These are phyloP conservation scores for Rosa hybrid DNA, from an alignment of 331 rosid species.

Conservation along the genomic window DNA sequence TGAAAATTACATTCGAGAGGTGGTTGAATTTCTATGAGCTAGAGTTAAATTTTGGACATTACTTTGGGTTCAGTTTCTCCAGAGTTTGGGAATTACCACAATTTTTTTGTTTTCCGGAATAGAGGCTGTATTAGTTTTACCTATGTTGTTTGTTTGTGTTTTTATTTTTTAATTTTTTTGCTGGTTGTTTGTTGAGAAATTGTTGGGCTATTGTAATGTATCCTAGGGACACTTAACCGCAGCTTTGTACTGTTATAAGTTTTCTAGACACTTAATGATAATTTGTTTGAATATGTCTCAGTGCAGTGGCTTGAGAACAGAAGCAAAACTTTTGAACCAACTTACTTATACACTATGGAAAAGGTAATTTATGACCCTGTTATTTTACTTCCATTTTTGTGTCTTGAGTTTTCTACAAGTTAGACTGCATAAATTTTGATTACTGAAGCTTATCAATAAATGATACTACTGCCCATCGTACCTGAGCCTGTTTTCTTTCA, in stretches of 20 bases:
- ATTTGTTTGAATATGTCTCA: constrained; percentile 42
- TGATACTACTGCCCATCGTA: constrained; percentile 7
- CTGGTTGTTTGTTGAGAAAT: too few species aligned
- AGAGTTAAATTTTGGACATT: too few species aligned
- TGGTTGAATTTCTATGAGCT: too few species aligned
- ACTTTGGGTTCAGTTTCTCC: too few species aligned
- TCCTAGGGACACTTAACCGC: neutral
- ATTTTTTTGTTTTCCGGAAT: too few species aligned
- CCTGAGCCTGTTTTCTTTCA: constrained; percentile 19
- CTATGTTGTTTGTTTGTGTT: too few species aligned
- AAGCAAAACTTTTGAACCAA: constrained; percentile 77
- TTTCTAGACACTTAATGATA: constrained; percentile 19
- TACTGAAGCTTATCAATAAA: neutral
- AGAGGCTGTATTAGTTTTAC: too few species aligned
- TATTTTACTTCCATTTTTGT: constrained; percentile 14
- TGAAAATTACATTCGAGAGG: too few species aligned
- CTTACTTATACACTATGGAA: constrained; percentile 85
- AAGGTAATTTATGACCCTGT: constrained; percentile 51
- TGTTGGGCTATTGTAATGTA: too few species aligned
- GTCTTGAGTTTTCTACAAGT: constrained; percentile 3
- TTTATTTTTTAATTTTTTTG: too few species aligned
- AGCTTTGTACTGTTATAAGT: neutral
- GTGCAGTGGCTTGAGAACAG: constrained; percentile 84
- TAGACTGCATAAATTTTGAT: neutral
- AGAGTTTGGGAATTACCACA: too few species aligned